Percentiles rank a stretch among this genome's conserved stretches.
phyloP scores from a whole-genome alignment of 2,329 filamentous ascomycete genomes.

The Paecilomyces variotii region DNA sequence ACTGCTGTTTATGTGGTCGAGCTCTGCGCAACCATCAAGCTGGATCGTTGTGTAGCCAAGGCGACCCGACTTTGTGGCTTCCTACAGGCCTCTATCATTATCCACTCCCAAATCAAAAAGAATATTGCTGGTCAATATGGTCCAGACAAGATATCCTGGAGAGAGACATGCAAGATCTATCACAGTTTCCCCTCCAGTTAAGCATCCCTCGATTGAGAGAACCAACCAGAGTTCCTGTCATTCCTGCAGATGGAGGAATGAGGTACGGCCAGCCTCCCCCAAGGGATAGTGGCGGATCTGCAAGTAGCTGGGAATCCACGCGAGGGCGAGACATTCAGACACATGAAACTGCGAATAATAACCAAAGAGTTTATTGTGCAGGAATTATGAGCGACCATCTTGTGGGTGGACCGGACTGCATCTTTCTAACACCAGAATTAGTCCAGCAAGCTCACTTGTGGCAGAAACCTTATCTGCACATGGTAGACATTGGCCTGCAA shows the following conservation, averaged over 20 bases:
- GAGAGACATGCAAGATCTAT: neutral
- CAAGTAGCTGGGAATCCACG: neutral
- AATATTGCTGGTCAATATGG: neutral
- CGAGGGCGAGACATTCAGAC: neutral
- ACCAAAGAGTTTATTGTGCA: neutral
- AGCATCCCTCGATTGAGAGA: neutral
- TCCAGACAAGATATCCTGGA: neutral
- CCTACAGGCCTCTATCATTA: neutral
- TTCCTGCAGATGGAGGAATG: neutral
- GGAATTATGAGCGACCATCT: neutral
- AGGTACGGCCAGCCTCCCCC: neutral
- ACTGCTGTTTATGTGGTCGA: neutral
- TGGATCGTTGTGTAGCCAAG: neutral
- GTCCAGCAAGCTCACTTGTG: neutral
- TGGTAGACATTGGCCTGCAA: neutral
- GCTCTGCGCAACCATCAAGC: neutral
- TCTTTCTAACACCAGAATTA: neutral
- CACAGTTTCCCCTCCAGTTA: neutral
- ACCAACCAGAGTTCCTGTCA: neutral
- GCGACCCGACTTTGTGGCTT: neutral
- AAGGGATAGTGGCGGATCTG: neutral
- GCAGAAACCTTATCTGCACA: neutral
- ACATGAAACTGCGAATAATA: neutral
- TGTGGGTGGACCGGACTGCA: neutral
- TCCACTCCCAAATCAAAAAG: neutral